Conservation (phyloP, 345 rosid genomes). For the Murraya paniculata region DNA sequence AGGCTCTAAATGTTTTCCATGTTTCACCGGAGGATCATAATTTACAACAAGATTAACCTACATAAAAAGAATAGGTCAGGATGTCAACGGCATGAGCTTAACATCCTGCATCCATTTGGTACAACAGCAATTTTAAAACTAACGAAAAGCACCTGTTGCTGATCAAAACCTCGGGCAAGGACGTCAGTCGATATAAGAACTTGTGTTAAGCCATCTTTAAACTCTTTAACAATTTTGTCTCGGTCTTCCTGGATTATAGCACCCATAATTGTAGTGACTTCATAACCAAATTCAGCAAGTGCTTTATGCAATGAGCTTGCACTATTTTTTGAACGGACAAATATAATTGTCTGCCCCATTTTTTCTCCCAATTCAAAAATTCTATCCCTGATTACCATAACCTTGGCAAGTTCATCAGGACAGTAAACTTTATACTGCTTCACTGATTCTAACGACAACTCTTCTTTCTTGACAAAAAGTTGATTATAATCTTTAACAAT, state of each 20-base stretch:
- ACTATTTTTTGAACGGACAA: constrained; percentile 62
- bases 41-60: constrained; percentile 92
- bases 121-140: neutral
- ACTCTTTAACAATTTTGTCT: constrained; percentile 83
- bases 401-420: constrained; percentile 75
- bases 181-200: constrained; percentile 90
- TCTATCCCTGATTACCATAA: constrained; percentile 67
- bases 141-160: constrained; percentile 53
- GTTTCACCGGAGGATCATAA: constrained; percentile 74
- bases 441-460: constrained; percentile 72
- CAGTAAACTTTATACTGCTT: constrained; percentile 91
- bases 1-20: constrained; percentile 50
- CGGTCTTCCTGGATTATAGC: constrained; percentile 57
- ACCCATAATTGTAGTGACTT: constrained; percentile 83
- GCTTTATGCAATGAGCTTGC: constrained; percentile 62
- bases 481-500: constrained; percentile 69
- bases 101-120: neutral
- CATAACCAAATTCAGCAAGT: constrained; percentile 69
- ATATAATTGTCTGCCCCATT: constrained; percentile 80
- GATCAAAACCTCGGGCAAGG: constrained; percentile 94
- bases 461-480: constrained; percentile 89
- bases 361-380: constrained; percentile 83
- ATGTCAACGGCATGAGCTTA: neutral
- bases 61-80: constrained; percentile 10
- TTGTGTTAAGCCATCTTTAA: constrained; percentile 79